phyloP scores from a whole-genome alignment of 345 rosid genomes.

The Rubroshorea leprosula region DNA sequence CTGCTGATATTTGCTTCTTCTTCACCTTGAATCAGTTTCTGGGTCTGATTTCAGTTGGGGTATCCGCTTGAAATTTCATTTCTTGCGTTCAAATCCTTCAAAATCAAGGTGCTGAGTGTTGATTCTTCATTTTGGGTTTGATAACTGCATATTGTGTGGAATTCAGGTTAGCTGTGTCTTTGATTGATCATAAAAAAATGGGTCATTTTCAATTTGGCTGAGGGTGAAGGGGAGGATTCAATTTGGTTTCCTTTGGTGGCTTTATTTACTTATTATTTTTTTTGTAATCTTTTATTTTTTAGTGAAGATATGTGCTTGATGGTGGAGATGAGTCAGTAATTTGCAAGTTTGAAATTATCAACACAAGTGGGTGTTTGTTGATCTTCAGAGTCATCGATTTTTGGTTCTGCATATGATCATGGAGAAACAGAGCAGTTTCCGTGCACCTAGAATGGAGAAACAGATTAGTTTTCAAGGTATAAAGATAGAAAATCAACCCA shows the following conservation, averaged over 20 bases:
- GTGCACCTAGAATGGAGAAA: conserved; percentile 17
- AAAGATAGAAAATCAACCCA: conserved; percentile 25
- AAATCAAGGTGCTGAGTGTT: neutral
- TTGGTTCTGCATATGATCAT: neutral
- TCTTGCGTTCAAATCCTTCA: neutral
- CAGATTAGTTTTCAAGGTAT: neutral
- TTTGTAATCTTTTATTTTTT: no score
- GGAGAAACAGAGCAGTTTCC: conserved; percentile 20
- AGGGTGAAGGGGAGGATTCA: neutral
- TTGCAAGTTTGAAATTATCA: conserved; percentile 11
- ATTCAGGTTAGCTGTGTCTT: neutral
- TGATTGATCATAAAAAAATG: neutral
- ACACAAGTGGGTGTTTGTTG: conserved; percentile 5
- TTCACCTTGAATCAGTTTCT: neutral
- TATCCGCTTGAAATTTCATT: neutral
- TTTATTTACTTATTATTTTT: neutral
- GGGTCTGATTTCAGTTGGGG: neutral
- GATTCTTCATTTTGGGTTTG: neutral
- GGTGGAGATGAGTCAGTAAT: conserved; percentile 3
- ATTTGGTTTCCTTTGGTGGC: neutral
- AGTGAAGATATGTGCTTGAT: conserved; percentile 7
- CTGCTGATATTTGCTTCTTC: neutral
- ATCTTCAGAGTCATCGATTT: conserved; percentile 1
- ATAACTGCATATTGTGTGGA: no score
- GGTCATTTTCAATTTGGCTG: neutral